Evolutionary conservation across 768 basidiomycete genomes (phyloP).

Genomic region (Tubosaeta brunneosetosa): DNA sequence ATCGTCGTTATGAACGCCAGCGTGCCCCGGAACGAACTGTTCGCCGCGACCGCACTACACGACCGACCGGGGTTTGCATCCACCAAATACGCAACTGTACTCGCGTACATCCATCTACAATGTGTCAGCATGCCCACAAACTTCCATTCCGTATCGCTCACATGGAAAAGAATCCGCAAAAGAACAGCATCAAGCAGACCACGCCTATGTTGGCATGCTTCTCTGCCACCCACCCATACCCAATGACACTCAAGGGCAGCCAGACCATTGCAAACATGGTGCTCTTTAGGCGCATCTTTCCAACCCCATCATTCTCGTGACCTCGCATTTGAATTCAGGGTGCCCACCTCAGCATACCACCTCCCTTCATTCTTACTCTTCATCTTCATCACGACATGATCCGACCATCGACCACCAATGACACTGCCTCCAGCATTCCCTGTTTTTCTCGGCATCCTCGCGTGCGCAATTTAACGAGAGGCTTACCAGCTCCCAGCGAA

Average conservation of each 20-base stretch:
- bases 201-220: slow-evolving; percentile 60
- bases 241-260: slow-evolving; percentile 55
- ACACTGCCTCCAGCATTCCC: slow-evolving; percentile 53
- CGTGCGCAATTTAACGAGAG: neutral
- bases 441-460: slow-evolving; percentile 4
- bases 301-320: neutral
- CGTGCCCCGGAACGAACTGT: slow-evolving; percentile 70
- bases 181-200: slow-evolving; percentile 67
- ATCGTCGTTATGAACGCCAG: slow-evolving; percentile 68
- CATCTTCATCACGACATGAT: slow-evolving; percentile 40
- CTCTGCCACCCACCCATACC: slow-evolving; percentile 72
- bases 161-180: slow-evolving; percentile 72
- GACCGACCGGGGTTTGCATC: slow-evolving; percentile 83
- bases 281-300: slow-evolving; percentile 69
- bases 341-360: slow-evolving; percentile 61
- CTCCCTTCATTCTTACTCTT: slow-evolving; percentile 43
- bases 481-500: slow-evolving; percentile 62
- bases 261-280: slow-evolving; percentile 50
- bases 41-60: slow-evolving; percentile 68
- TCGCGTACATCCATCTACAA: slow-evolving; percentile 54
- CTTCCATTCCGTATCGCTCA: slow-evolving; percentile 31
- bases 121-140: slow-evolving; percentile 1
- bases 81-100: slow-evolving; percentile 78
- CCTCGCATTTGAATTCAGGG: neutral
- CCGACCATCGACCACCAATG: slow-evolving; percentile 56